A percentile compares a stretch with the other conserved stretches of the same genome.
Conservation (phyloP, 2,329 filamentous ascomycete species). For the Venturia nashicola region DNA sequence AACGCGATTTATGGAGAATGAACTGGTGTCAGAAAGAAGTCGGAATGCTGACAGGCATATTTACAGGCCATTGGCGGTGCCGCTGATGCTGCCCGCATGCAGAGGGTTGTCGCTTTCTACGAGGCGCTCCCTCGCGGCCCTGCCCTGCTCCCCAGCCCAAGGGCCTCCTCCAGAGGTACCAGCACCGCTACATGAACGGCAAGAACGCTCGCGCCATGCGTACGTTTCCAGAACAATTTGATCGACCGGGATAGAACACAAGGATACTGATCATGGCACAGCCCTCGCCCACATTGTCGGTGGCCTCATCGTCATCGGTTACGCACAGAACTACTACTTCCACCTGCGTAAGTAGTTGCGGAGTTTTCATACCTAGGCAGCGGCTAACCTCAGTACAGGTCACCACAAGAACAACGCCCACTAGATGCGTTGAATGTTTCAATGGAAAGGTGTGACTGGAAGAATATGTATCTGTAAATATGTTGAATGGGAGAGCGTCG, state of each 20-base stretch:
- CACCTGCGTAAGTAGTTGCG: slow-evolving; percentile 72
- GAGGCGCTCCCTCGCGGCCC: slow-evolving; percentile 91
- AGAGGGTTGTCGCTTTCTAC: slow-evolving; percentile 97
- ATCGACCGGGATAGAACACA: background rate
- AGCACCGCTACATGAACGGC: slow-evolving; percentile 77
- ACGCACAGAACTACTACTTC: slow-evolving; percentile 99
- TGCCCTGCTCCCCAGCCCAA: slow-evolving; percentile 72
- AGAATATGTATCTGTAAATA: too few relatives aligned
- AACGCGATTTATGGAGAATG: background rate
- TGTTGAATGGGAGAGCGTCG: too few relatives aligned
- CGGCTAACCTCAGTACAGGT: slow-evolving; percentile 42
- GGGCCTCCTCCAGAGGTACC: slow-evolving; percentile 80
- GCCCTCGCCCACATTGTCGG: slow-evolving; percentile 81
- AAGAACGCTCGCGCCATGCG: slow-evolving; percentile 82
- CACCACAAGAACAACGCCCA: slow-evolving; percentile 99
- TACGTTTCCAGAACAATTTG: slow-evolving; percentile 41
- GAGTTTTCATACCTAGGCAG: background rate
- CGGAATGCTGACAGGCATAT: slow-evolving; percentile 16
- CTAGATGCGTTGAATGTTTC: too few relatives aligned
- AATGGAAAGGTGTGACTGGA: too few relatives aligned
- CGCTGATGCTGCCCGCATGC: slow-evolving; percentile 93
- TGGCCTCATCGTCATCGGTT: slow-evolving; percentile 68
- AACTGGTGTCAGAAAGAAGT: slow-evolving; percentile 13
- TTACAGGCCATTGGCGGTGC: slow-evolving; percentile 92
- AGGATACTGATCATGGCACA: slow-evolving; percentile 26